These are phyloP conservation scores for Wickerhamiella sergipiensis DNA, from an alignment of 805 yeast species.

Conservation along the genomic window DNA sequence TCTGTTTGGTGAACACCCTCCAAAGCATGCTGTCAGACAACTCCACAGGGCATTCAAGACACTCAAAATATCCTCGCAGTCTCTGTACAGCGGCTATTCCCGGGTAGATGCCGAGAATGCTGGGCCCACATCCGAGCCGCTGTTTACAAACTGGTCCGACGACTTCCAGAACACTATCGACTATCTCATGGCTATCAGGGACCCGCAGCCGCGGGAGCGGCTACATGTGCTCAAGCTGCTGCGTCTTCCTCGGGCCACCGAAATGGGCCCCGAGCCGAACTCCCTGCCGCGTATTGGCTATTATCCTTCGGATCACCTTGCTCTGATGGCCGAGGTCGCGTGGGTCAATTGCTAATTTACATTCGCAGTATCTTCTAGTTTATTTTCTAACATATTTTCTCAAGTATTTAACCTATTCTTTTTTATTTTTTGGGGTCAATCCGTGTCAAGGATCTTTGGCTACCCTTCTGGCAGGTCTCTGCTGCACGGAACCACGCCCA, in stretches of 20 bases:
- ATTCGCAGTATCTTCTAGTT: too few species aligned
- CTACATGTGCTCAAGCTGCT: slow-evolving; percentile 36
- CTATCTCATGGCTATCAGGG: slow-evolving; percentile 41
- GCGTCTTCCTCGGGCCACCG: slow-evolving; percentile 54
- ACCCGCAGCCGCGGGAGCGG: too few species aligned
- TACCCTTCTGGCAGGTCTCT: too few species aligned
- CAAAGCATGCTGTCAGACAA: too few species aligned
- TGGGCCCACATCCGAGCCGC: slow-evolving; percentile 49
- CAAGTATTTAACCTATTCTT: too few species aligned
- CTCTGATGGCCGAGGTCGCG: slow-evolving; percentile 56
- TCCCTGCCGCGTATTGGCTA: slow-evolving; percentile 78
- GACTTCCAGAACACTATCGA: slow-evolving; percentile 80
- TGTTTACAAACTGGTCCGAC: slow-evolving; percentile 88
- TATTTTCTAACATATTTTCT: too few species aligned
- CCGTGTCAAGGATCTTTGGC: too few species aligned
- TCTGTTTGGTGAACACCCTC: too few species aligned
- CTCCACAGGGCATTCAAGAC: too few species aligned
- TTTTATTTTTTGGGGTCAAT: too few species aligned
- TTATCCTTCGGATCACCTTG: slow-evolving; percentile 84
- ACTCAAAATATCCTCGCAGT: background rate
- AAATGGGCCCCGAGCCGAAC: slow-evolving; percentile 60
- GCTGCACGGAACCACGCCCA: too few species aligned
- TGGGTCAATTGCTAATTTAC: background rate
- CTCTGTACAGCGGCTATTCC: background rate
- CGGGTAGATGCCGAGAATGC: background rate